Base-by-base conservation (phyloP, 495 filamentous ascomycete genomes). In the Talaromyces wortmannii region DNA sequence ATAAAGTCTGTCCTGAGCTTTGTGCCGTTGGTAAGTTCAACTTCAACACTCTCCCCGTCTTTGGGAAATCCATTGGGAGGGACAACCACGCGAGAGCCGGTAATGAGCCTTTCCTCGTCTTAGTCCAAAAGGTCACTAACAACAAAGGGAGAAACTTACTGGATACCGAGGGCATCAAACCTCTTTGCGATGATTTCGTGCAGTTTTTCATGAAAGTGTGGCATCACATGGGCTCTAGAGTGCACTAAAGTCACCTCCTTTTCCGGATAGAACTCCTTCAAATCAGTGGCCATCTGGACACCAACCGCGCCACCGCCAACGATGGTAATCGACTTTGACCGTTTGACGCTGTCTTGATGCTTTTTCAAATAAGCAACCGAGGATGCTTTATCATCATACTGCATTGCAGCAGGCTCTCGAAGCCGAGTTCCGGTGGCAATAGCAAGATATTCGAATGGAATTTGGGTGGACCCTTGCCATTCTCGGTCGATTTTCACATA, bases 301-400 rank as follows among this genome's bases (percentile, higher is more conserved):
- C 83, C 83, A 0, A 83, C 81, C 5, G 83, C 79, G 2, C 83
- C 83, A 1, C 80, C 83, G 3, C 83, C 83, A 1, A 84, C 74
- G 16, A 87, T 73, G 5, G 79, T 67, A 50, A 86, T 73, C 0
- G 72, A 74, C 23, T 70, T 60, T 2, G 78, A 61, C 5, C 55
- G 43, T 50, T 73, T 67, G 2, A 72, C 61, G 23, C 63, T 61
- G 1, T 56, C 59, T 50, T 75, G 72, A 56, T 75, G 72, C 4
- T 61, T 67, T 42, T 71, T 69, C 5, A 75, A 59, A 52, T 73
- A 75, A 3, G 64, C 56, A 23, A 73, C 67, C 0, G 69, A 75
- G 17, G 58, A 75, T 0, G 48, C 48, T 52, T 81, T 81, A 30
- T 77, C 74, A 53, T 81, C 73, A 32, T 66, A 16, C 3, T 66